Conservation (phyloP, 768 basidiomycete species). For the Termitomyces sp. region DNA sequence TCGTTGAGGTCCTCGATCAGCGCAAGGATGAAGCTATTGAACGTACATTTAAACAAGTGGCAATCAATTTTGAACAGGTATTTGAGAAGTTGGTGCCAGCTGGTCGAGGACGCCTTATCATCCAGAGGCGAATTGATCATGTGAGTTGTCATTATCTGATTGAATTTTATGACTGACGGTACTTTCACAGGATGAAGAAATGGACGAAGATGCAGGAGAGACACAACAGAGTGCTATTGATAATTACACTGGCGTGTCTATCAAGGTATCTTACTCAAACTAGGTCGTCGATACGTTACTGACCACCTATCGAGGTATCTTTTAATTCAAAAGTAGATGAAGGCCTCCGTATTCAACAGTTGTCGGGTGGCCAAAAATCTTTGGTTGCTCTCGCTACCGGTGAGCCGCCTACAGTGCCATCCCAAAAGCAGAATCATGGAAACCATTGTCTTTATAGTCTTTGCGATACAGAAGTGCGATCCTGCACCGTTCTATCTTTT, state of each 20-base stretch:
- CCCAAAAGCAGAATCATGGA: not conserved
- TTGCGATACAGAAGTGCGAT: constrained; percentile 98
- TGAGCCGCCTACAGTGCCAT: constrained; percentile 21
- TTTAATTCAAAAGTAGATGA: constrained; percentile 99
- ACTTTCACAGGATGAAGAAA: constrained; percentile 56
- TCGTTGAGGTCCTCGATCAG: constrained; percentile 91
- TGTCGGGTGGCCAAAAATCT: constrained; percentile 97
- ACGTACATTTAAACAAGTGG: constrained; percentile 96
- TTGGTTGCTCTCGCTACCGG: constrained; percentile 93
- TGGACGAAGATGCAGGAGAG: constrained; percentile 67
- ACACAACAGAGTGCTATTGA: constrained; percentile 75
- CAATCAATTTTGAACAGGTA: constrained; percentile 94
- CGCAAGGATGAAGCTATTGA: constrained; percentile 99
- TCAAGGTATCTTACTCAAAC: constrained; percentile 53
- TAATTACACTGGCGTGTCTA: constrained; percentile 95
- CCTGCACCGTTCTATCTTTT: constrained; percentile 99
- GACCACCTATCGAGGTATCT: constrained; percentile 59
- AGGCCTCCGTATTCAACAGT: constrained; percentile 90
- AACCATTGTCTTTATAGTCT: constrained; percentile 46
- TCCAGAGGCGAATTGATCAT: constrained; percentile 87
- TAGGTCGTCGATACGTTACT: not conserved
- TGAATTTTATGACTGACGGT: not conserved
- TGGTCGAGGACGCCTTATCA: constrained; percentile 86
- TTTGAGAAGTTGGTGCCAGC: constrained; percentile 96
- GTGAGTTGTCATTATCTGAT: constrained; percentile 26